Evolutionary conservation across 345 rosid species (phyloP).

Genomic region (Eucalyptus regnans): DNA sequence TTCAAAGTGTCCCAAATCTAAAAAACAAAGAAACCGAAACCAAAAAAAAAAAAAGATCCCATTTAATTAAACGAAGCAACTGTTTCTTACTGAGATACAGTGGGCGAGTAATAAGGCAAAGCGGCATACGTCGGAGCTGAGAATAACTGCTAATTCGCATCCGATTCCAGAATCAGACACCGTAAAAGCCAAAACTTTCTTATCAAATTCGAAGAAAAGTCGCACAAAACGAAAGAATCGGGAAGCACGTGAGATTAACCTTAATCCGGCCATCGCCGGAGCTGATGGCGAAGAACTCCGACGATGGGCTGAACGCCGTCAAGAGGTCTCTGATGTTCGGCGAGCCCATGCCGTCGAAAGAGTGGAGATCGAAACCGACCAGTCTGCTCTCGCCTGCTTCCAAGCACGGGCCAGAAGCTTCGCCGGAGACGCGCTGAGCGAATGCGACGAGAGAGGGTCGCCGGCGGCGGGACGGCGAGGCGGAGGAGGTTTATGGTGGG

Average conservation of each 20-base stretch:
- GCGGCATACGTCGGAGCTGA: not conserved
- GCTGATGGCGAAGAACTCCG: constrained; percentile 70
- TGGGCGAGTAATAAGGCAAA: not conserved
- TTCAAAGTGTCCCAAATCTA: constrained; percentile 74
- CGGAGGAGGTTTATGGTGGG: not conserved
- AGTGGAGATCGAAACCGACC: not conserved
- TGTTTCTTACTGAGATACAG: not conserved
- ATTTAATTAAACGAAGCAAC: not conserved
- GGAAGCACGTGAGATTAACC: constrained; percentile 10
- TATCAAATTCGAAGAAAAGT: not conserved
- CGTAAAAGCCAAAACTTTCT: not conserved
- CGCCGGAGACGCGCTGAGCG: not conserved
- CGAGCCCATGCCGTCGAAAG: constrained; percentile 29
- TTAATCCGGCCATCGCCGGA: constrained; percentile 86
- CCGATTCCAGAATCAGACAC: not conserved
- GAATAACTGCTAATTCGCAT: not conserved
- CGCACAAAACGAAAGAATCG: not conserved
- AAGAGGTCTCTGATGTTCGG: constrained; percentile 60
- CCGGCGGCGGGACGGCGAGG: not conserved
- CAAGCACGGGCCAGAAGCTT: not conserved
- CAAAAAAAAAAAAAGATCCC: not conserved
- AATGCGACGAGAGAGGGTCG: not conserved
- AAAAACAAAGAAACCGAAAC: not conserved
- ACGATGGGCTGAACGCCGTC: constrained; percentile 66
- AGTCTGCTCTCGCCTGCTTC: not conserved